These are phyloP conservation scores for Plasmodium relictum DNA, from an alignment of 169 alveolate genomes.

Conservation along the genomic window DNA sequence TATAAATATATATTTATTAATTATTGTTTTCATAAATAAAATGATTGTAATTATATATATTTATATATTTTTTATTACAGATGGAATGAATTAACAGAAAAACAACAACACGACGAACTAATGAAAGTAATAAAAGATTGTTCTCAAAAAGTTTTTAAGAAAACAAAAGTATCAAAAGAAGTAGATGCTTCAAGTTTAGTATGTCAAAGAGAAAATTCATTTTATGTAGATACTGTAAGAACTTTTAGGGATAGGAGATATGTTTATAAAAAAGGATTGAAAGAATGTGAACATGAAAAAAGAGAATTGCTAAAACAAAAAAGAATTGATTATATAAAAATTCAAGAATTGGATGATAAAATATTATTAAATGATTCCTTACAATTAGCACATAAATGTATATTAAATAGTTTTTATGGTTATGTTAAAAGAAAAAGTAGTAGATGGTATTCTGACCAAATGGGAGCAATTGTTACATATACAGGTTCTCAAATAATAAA, in stretches of 20 bases:
- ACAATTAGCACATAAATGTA: slow-evolving; percentile 99
- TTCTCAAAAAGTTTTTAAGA: slow-evolving; percentile 83
- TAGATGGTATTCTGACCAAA: slow-evolving; percentile 99
- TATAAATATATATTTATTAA: not conserved
- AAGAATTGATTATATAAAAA: slow-evolving; percentile 84
- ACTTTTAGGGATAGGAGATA: slow-evolving; percentile 97
- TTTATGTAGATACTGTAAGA: slow-evolving; percentile 97
- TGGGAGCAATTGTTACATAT: slow-evolving; percentile 99
- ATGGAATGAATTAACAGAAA: slow-evolving; percentile 89
- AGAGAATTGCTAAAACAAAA: slow-evolving; percentile 88
- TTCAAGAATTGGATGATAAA: slow-evolving; percentile 92
- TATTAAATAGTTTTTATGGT: slow-evolving; percentile 99
- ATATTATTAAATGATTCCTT: slow-evolving; percentile 95
- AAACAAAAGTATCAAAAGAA: slow-evolving; percentile 81
- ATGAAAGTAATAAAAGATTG: slow-evolving; percentile 93
- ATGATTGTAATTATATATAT: not conserved
- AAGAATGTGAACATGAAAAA: slow-evolving; percentile 88
- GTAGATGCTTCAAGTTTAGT: slow-evolving; percentile 90
- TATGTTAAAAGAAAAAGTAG: slow-evolving; percentile 99
- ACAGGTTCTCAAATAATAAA: slow-evolving; percentile 97
- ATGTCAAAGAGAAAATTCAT: slow-evolving; percentile 99
- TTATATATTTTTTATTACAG: slow-evolving; percentile 15
- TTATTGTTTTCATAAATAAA: not conserved
- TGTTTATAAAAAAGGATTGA: slow-evolving; percentile 92
- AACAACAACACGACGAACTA: slow-evolving; percentile 89